Evolutionary conservation across 1,284 basidiomycete genomes (phyloP).

Genomic region (Ustilago cynodontis): DNA sequence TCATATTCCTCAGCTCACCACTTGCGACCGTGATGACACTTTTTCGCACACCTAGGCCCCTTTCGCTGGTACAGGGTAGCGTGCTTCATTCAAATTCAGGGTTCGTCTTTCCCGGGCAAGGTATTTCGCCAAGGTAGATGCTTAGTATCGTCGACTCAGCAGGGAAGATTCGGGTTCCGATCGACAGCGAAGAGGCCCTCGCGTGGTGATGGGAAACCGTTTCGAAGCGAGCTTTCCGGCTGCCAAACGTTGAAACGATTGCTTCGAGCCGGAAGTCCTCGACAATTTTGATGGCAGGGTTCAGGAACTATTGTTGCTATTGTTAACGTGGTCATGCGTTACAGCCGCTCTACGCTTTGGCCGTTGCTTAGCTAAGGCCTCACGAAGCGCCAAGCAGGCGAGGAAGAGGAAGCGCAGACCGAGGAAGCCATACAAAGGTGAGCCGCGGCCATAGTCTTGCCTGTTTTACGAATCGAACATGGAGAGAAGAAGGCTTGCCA

Average conservation of each 20-base stretch:
- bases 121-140: not conserved
- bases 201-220: conserved; percentile 1
- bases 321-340: not conserved
- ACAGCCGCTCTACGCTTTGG: conserved; percentile 5
- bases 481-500: not conserved
- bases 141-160: not conserved
- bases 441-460: too few relatives aligned
- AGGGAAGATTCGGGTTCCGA: not conserved
- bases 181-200: not conserved
- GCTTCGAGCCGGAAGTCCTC: not conserved
- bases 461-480: not conserved
- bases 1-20: conserved; percentile 13
- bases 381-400: not conserved
- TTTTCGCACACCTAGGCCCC: not conserved
- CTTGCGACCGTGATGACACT: conserved; percentile 4
- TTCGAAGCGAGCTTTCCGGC: not conserved
- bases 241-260: not conserved
- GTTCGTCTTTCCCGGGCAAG: not conserved
- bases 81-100: not conserved
- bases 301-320: conserved; percentile 2
- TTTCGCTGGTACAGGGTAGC: not conserved
- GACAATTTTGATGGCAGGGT: not conserved
- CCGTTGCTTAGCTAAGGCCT: not conserved
- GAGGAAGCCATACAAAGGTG: not conserved
- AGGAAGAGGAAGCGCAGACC: not conserved